Base-by-base conservation (phyloP, 2,329 filamentous ascomycete species). In the Sclerotinia subarctica region DNA sequence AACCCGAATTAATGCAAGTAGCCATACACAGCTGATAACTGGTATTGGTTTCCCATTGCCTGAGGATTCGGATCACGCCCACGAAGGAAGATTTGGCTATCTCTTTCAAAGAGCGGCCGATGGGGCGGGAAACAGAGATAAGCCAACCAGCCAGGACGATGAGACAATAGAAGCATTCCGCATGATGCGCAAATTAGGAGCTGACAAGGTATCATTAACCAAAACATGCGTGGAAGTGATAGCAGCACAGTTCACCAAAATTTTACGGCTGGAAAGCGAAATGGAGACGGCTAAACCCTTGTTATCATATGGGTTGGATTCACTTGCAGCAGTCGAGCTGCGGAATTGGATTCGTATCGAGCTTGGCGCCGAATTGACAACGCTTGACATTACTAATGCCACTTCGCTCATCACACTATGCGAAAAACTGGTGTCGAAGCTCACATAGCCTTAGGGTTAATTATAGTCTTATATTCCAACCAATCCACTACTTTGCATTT, bases 281-380 rank as follows among this genome's bases (percentile, higher is more conserved):
- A 72, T 78, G 35, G 70, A 74, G 19, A 70, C 73, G n/a, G 73
- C 69, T 1, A 74, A 75, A 35, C 72, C 74, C 2, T 26, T 71
- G n/a, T 35, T 58, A 21, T 53, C 65, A 19, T 72, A 71, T 29
- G 70, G 71, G 10, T 79, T 85, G 3, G 84, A 86, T 75, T 84
- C 82, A 0, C 78, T 85, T 17, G 80, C 83, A 7, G 83, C 82
- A 2, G 82, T 85, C 24, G 81, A 81, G 17, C 76, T 85, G 5
- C 79, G 83, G 13, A 84, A 81, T 70, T 85, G 82, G 82, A 75
- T 84, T 0, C 72, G 78, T 17, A 75, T 77, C 56, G 79, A 80
- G 69, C 79, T 80, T n/a, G 78, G 59, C 10, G 59, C 59, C 13
- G 59, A 49, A 32, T 17, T 54, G 26, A 54, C 26, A 19, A 54